These are phyloP conservation scores for Butyriboletus appendiculatus DNA, from an alignment of 1,284 basidiomycete genomes.

Conservation along the genomic window DNA sequence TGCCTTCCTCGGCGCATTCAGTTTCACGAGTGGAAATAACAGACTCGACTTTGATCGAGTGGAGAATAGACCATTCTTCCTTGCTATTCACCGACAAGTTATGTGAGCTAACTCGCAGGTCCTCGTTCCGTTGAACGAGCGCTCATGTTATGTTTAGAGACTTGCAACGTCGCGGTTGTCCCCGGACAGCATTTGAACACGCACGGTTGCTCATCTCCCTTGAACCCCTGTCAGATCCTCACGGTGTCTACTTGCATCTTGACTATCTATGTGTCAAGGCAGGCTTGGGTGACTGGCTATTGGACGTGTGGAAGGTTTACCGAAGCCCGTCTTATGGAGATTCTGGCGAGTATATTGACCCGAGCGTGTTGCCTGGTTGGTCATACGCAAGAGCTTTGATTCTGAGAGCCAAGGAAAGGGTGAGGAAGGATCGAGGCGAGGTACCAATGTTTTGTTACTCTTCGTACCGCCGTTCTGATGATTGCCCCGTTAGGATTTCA, in stretches of 20 bases:
- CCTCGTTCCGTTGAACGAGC: background rate
- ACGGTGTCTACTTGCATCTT: conserved; percentile 80
- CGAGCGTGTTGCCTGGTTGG: conserved; percentile 77
- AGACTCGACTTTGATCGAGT: conserved; percentile 85
- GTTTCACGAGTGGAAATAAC: conserved; percentile 74
- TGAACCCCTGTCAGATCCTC: conserved; percentile 84
- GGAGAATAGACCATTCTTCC: conserved; percentile 85
- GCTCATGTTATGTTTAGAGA: conserved; percentile 49
- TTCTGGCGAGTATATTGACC: conserved; percentile 45
- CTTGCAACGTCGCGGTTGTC: conserved; percentile 83
- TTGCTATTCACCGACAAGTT: conserved; percentile 78
- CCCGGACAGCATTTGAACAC: conserved; percentile 88
- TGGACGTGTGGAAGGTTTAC: conserved; percentile 59
- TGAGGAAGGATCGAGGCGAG: conserved; percentile 47
- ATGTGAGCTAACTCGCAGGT: conserved; percentile 47
- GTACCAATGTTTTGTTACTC: conserved; percentile 14
- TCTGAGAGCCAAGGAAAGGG: conserved; percentile 58
- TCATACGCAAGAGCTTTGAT: conserved; percentile 77
- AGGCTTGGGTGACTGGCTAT: conserved; percentile 78
- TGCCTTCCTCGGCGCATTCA: conserved; percentile 82
- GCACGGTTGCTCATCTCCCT: conserved; percentile 79
- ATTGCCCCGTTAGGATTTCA: conserved; percentile 7
- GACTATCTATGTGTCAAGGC: conserved; percentile 84
- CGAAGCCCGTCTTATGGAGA: conserved; percentile 11
- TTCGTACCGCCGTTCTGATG: background rate